Evolutionary conservation across 2,329 filamentous ascomycete genomes (phyloP).

Genomic region (Claviceps sp.): DNA sequence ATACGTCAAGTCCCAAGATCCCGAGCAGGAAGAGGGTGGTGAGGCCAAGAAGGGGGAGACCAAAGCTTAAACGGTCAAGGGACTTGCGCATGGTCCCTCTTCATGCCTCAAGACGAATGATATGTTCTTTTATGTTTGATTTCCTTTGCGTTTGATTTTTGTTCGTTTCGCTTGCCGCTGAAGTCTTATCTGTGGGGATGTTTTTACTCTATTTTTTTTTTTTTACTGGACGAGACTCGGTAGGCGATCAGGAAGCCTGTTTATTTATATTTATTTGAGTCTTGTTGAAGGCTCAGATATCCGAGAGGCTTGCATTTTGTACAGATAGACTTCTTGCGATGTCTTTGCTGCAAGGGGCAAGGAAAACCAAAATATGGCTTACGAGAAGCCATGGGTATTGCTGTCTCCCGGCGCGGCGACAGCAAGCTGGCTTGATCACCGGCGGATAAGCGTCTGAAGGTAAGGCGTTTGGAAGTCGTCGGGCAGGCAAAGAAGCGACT

Average conservation of each 20-base stretch:
- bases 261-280: not conserved
- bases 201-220: not conserved
- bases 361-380: slow-evolving; percentile 17
- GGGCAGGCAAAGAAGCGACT: slow-evolving; percentile 22
- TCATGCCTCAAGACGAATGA: not conserved
- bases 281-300: slow-evolving; percentile 1
- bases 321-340: slow-evolving; percentile 29
- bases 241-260: slow-evolving; percentile 3
- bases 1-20: slow-evolving; percentile 78
- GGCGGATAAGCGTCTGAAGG: slow-evolving; percentile 6
- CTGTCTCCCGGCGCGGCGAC: slow-evolving; percentile 3
- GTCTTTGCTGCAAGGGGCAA: slow-evolving; percentile 18
- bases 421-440: slow-evolving; percentile 1
- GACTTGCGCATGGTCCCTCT: slow-evolving; percentile 3
- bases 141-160: slow-evolving; percentile 16
- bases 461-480: slow-evolving; percentile 26
- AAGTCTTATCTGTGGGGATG: slow-evolving; percentile 3
- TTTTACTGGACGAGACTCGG: slow-evolving; percentile 1
- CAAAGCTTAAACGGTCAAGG: slow-evolving; percentile 22
- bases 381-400: slow-evolving; percentile 1
- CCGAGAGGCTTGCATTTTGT: slow-evolving; percentile 20
- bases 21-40: slow-evolving; percentile 18
- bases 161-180: not conserved
- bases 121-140: slow-evolving; percentile 10
- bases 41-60: slow-evolving; percentile 37